Evolutionary conservation across 495 filamentous ascomycete species (phyloP), one percentile per base, ranked within the genome.

Genomic region (Neurospora discreta): DNA sequence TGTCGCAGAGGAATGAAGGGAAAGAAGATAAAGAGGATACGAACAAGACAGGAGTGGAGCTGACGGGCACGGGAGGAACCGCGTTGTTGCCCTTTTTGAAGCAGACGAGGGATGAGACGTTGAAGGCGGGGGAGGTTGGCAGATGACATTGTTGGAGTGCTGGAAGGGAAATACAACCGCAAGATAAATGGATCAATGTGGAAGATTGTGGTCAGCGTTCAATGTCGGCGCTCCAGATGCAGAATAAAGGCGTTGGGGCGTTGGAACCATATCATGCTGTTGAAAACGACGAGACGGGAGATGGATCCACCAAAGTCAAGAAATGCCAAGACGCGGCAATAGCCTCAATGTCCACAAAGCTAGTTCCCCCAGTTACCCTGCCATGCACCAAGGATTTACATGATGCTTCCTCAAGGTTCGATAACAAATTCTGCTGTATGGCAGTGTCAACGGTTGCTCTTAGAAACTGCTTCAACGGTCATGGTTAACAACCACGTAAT

Each of bases 71-170:
- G 0, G 94, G 94, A 40, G 95, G 95, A 2, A 98, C 95, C 0
- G 90, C 93, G 6, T 81, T 99, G 58, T 93, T 98, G 68, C 92
- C 95, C 0, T 99, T 99, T 78, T 78, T 99, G 70, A 97, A 95
- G 78, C 95, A 97, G 80, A 91, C 94, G 3, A 84, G 95, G n/a
- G 94, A 97, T 78, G 95, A 98, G 82, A 97, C 94, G 39, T 30
- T 39, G 3, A 23, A 39, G 41, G 75, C 75, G 15, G 75, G 75
- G 1, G 41, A 72, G 23, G 26, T 77, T 70, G 26, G 52, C 0
- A 15, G 13, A 3, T 65, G 52, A 36, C n/a, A n/a, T n/a, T n/a
- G 2, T 36, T 36, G 2, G 33, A 33, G 3, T 8, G 6, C 10
- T 33, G 15, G 1, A 1, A 4, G 2, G 2, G 23, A 33, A 60